Conservation (phyloP, 192 early-diverging fungal genomes). For the Polychytrium aggregatum region DNA sequence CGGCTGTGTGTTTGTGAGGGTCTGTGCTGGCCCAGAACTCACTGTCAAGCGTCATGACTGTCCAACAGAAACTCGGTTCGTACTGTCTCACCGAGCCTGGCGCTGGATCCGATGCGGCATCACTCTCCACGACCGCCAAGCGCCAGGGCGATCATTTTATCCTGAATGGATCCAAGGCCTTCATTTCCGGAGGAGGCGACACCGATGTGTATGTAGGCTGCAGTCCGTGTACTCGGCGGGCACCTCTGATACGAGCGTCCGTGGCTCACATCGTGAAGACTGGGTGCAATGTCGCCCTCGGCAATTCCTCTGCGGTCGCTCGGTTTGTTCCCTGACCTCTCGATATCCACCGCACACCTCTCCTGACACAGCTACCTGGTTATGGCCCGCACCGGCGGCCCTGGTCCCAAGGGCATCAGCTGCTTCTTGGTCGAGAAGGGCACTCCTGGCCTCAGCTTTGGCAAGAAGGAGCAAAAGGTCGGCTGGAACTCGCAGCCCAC, state of each 20-base stretch:
- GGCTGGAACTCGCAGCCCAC: conserved; percentile 54
- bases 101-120: conserved; percentile 53
- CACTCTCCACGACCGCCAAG: conserved; percentile 41
- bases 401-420: conserved; percentile 42
- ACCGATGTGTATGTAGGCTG: conserved; percentile 48
- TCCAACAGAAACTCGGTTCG: conserved; percentile 12
- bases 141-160: conserved; percentile 22
- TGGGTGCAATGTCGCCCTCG: no score
- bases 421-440: conserved; percentile 45
- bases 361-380: no score
- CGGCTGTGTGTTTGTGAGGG: no score
- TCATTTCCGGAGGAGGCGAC: conserved; percentile 31
- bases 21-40: no score
- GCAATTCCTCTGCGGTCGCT: no score
- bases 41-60: no score
- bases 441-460: conserved; percentile 43
- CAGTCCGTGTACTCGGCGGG: no score
- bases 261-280: no score
- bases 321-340: no score
- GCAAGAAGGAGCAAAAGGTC: conserved; percentile 49
- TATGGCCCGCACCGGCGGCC: conserved; percentile 45
- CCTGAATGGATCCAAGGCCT: conserved; percentile 33
- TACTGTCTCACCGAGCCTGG: conserved; percentile 36
- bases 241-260: no score
- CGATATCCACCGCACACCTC: no score